A percentile compares a stretch with the other conserved stretches of the same genome.
phyloP scores from a whole-genome alignment of 23 red algal species.

The Gracilaria gracilis region DNA sequence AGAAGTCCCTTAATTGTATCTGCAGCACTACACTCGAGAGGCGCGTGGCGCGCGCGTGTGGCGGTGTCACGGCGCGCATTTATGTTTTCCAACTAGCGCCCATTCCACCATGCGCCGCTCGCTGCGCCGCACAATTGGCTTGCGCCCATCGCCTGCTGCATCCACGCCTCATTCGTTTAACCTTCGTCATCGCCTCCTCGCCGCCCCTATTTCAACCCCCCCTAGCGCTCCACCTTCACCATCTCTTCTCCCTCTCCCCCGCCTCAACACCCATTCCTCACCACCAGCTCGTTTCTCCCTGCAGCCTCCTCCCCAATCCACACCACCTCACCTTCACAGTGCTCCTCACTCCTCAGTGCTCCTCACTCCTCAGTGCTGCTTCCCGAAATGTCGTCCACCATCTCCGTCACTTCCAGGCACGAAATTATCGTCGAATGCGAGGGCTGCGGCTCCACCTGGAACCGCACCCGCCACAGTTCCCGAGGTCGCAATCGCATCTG shows the following conservation, averaged over 20 bases:
- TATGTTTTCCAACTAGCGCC: neutral
- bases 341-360: neutral
- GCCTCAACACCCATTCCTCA: neutral
- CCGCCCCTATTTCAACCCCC: conserved; percentile 1
- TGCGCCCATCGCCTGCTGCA: neutral
- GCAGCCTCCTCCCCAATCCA: neutral
- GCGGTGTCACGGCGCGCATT: neutral
- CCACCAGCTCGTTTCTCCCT: neutral
- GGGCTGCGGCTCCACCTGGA: neutral
- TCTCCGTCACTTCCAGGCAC: conserved; percentile 19
- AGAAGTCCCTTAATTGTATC: neutral
- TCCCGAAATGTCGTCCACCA: neutral
- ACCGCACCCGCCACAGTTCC: conserved; percentile 6
- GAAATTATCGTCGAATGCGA: conserved; percentile 33
- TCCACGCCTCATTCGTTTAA: conserved; percentile 21
- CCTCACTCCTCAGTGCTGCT: neutral
- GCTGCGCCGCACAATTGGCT: neutral
- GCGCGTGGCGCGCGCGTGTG: conserved; percentile 33
- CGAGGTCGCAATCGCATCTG: conserved; percentile 8
- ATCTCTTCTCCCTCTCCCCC: neutral
- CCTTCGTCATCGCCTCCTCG: neutral
- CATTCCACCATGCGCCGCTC: neutral
- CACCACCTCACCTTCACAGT: neutral
- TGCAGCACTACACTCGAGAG: neutral
- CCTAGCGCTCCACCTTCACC: neutral